Conservation (phyloP, 495 filamentous ascomycete genomes). For the Podospora pseudopauciseta region DNA sequence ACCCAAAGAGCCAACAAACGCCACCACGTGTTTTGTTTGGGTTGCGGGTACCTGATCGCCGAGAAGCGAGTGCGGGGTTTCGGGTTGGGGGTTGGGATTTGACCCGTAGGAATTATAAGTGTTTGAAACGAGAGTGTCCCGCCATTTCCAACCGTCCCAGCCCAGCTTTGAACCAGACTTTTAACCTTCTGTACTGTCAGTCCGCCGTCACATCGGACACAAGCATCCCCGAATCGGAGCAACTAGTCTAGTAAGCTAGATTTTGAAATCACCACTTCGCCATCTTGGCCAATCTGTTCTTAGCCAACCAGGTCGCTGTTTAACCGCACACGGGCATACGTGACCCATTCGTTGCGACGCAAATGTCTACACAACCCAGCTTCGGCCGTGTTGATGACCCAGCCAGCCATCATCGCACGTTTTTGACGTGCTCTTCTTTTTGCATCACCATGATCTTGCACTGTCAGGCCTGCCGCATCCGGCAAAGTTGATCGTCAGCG, state of each 20-base stretch:
- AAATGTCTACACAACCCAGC: neutral
- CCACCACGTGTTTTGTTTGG: neutral
- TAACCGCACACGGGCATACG: neutral
- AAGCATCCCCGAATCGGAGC: neutral
- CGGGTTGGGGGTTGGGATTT: neutral
- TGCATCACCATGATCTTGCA: neutral
- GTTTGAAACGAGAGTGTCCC: neutral
- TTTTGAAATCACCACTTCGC: neutral
- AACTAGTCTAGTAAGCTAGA: neutral
- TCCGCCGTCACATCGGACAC: neutral
- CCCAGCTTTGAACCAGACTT: neutral
- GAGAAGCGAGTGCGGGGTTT: neutral
- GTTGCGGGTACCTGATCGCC: neutral
- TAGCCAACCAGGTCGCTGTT: neutral
- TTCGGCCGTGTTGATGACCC: neutral
- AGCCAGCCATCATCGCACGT: neutral
- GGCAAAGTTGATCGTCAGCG: conserved; percentile 14
- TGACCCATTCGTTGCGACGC: neutral
- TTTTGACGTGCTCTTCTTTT: neutral
- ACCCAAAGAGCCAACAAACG: neutral
- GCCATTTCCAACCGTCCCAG: neutral
- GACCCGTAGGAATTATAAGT: too few relatives aligned
- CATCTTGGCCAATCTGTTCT: neutral
- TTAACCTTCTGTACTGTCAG: neutral
- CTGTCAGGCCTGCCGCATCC: neutral